Base-by-base conservation (phyloP, 139 green algal genomes). In the Tetradesmus obliquus region DNA sequence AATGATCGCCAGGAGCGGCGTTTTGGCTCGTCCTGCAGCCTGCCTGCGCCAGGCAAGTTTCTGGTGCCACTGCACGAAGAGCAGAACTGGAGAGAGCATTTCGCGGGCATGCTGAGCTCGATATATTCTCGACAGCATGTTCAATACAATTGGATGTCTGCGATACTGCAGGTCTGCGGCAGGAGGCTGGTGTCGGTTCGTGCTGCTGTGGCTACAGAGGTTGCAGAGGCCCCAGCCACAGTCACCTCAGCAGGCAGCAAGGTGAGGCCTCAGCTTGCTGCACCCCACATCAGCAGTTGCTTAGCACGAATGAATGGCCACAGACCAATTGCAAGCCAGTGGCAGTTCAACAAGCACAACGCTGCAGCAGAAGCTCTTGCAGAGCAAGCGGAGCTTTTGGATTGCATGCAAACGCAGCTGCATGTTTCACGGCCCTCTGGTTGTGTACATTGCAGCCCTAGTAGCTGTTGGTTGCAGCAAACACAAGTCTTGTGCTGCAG, bases 141-240 rank as follows among this genome's bases (percentile, higher is more conserved):
- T 66, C 1, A 13, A 58, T n/a, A 5, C 80, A 62, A 58, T 62
- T 85, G 80, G 7, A 85, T 17, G n/a, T 10, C 17, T 85, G 80
- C 51, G 1, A 10, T 12, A 6, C 80, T 17, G 57, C 84, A 88
- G 84, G 84, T 79, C 1, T 79, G 58, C 32, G 84, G 84, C 84
- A 79, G 84, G 57, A 79, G 84, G 58, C 10, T 55, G 58, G 58
- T 88, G 84, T n/a, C 57, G n/a, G 84, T 79, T 4, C 57, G 24
- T 88, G 84, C 84, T 79, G 84, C 84, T 79, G 84, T 79, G 7
- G 84, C 84, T 54, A 79, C 84, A 79, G 32, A 88, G 58, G 84
- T 79, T n/a, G 57, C 84, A 57, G 84, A 79, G 84, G 57, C 84
- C 57, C 84, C 84, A 60, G 84, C 57, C 80, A 88, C n/a, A 57